Evolutionary conservation across 768 basidiomycete genomes (phyloP), one percentile per base, ranked within the genome.

Genomic region (Phanerodontia chrysosporium): DNA sequence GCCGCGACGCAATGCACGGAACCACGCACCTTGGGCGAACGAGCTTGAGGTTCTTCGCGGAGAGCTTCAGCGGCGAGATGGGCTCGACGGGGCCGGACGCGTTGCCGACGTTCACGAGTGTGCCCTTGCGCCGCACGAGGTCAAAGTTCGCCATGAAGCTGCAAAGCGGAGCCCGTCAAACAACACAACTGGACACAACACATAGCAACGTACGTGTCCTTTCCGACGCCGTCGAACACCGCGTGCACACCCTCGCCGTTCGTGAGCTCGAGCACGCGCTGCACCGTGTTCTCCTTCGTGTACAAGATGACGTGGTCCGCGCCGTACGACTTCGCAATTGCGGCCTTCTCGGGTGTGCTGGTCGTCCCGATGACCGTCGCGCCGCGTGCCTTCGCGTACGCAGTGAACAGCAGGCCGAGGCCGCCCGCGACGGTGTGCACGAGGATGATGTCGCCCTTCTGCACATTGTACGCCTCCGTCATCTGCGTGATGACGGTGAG

Each of bases 161-260:
- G n/a, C n/a, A n/a, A n/a, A n/a, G n/a, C n/a, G n/a, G n/a, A 44
- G 1, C 13, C 32, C 32, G 21, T 18, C 39, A 42, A 18, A 10
- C 18, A 42, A 18, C 16, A 5, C 39, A 18, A 18, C 18, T 51
- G 13, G 24, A 10, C 10, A 39, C 18, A 22, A 32, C 39, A 42
- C 10, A 10, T 61, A 18, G 58, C 28, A 1, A 78, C 89, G 58
- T 73, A 95, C 83, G 95, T 98, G 70, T 93, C 90, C 76, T 91
- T 95, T 1, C 96, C 96, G n/a, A 99, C 93, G 28, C 96, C 96
- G 66, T 99, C 96, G 66, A 89, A 96, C 24, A 93, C 82, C 16
- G 84, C 95, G 62, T 96, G 83, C 4, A 94, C 90, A 16, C 92
- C 91, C 64, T 85, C 79, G 7, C 90, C 90, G 44, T 83, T 83